These are phyloP conservation scores for Pseudocercospora pini-densiflorae DNA, from an alignment of 2,329 filamentous ascomycete genomes.

Conservation along the genomic window DNA sequence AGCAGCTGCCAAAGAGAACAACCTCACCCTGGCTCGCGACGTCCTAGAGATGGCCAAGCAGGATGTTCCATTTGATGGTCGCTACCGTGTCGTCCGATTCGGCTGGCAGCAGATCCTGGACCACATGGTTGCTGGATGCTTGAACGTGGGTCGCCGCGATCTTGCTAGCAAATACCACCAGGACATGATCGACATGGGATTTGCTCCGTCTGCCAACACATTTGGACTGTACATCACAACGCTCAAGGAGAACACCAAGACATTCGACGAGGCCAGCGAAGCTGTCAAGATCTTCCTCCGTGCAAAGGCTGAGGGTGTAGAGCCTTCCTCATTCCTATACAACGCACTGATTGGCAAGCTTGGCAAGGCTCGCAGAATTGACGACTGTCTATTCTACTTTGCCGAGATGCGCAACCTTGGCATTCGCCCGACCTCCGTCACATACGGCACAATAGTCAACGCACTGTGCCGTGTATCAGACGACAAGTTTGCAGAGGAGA, in stretches of 20 bases:
- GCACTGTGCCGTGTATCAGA: constrained; percentile 96
- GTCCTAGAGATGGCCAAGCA: constrained; percentile 86
- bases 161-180: constrained; percentile 87
- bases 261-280: constrained; percentile 95
- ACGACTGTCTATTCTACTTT: constrained; percentile 98
- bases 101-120: constrained; percentile 97
- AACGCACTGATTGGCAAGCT: constrained; percentile 98
- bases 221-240: constrained; percentile 99
- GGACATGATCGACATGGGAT: constrained; percentile 87
- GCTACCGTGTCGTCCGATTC: constrained; percentile 87
- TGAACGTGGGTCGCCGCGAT: constrained; percentile 79
- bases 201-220: constrained; percentile 93
- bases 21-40: constrained; percentile 80
- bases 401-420: constrained; percentile 93
- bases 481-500: constrained; percentile 94
- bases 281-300: constrained; percentile 97
- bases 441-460: constrained; percentile 98
- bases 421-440: constrained; percentile 95
- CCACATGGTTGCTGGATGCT: constrained; percentile 91
- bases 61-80: constrained; percentile 82
- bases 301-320: constrained; percentile 89
- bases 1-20: constrained; percentile 83
- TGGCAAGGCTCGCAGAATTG: constrained; percentile 95
- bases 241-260: constrained; percentile 94
- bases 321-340: constrained; percentile 96